phyloP scores from a whole-genome alignment of 2,329 filamentous ascomycete species.

The Exophiala viscosa region DNA sequence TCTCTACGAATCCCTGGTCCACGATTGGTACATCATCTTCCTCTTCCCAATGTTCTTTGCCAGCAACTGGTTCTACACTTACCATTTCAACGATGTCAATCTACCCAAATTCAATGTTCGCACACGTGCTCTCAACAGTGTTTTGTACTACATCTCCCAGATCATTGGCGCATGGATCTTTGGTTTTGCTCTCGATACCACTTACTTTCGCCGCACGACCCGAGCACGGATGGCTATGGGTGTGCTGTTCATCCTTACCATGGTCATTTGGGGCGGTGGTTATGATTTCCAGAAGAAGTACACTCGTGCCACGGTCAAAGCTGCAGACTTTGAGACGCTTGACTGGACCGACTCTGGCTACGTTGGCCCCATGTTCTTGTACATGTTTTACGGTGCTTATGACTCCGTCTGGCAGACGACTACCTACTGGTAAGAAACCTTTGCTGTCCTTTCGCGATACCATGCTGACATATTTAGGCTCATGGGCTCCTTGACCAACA shows the following conservation, averaged over 20 bases:
- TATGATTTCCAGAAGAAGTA: constrained; percentile 70
- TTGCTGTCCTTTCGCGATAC: not conserved
- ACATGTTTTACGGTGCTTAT: constrained; percentile 86
- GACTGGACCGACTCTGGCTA: constrained; percentile 69
- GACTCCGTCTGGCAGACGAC: constrained; percentile 88
- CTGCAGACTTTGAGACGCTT: constrained; percentile 30
- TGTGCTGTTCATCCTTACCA: constrained; percentile 65
- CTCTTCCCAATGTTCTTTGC: constrained; percentile 80
- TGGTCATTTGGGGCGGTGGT: constrained; percentile 78
- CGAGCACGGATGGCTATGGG: constrained; percentile 64
- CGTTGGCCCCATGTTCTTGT: constrained; percentile 78
- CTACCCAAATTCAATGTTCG: constrained; percentile 67
- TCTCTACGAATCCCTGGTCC: constrained; percentile 66
- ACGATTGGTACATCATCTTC: constrained; percentile 68
- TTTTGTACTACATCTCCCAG: constrained; percentile 76
- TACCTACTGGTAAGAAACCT: constrained; percentile 69
- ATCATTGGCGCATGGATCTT: constrained; percentile 72
- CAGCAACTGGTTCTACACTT: constrained; percentile 76
- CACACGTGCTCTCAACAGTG: constrained; percentile 70
- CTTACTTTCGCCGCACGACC: constrained; percentile 57
- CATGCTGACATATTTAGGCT: constrained; percentile 49
- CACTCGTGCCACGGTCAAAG: constrained; percentile 40
- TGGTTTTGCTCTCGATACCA: constrained; percentile 66
- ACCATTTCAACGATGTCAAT: constrained; percentile 74
- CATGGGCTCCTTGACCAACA: constrained; percentile 85